A percentile compares a stretch with the other conserved stretches of the same genome.
phyloP scores from a whole-genome alignment of 176 grass and related monocot species.

The Paspalum vaginatum region DNA sequence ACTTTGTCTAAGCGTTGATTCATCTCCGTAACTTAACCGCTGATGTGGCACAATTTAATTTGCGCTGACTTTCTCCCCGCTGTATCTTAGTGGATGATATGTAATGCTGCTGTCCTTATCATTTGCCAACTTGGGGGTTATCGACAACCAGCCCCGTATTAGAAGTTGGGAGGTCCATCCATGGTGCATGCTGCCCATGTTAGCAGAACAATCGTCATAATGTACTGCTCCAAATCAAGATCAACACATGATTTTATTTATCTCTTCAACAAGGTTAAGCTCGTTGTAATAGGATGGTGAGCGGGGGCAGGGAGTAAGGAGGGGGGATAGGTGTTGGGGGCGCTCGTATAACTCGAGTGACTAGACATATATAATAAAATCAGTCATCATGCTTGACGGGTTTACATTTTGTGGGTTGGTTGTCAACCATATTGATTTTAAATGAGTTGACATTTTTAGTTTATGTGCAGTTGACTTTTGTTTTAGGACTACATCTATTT shows the following conservation, averaged over 20 bases:
- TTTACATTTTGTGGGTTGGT: neutral
- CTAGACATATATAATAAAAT: no score
- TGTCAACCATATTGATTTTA: conserved; percentile 23
- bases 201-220: neutral
- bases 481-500: neutral
- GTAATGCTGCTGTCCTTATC: neutral
- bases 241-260: neutral
- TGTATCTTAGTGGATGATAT: neutral
- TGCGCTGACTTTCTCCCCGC: neutral
- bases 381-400: neutral
- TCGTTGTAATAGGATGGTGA: no score
- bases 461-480: conserved; percentile 1
- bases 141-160: neutral
- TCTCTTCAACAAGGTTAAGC: no score
- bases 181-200: neutral
- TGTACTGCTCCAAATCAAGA: neutral
- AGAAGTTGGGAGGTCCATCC: neutral
- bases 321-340: no score
- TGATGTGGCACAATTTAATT: neutral
- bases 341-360: no score
- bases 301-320: no score
- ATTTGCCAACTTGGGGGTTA: neutral
- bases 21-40: neutral
- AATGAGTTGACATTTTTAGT: conserved; percentile 29
- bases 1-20: neutral